These are phyloP conservation scores for Coleophoma crateriformis DNA, from an alignment of 2,329 filamentous ascomycete species.

Conservation along the genomic window DNA sequence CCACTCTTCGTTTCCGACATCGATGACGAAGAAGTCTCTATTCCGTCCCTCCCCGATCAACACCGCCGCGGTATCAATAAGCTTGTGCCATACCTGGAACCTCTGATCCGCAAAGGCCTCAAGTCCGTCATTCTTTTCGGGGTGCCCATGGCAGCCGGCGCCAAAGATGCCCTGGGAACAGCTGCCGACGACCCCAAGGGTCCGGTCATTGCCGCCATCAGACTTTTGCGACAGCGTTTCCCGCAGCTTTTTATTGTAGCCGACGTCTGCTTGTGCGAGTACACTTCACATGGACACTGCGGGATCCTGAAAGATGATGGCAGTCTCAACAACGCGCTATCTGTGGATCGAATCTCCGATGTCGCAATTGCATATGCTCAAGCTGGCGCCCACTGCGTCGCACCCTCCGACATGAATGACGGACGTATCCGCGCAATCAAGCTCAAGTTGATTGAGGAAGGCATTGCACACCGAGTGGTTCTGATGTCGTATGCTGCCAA, in stretches of 20 bases:
- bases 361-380: constrained; percentile 97
- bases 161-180: constrained; percentile 88
- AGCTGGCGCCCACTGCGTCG: constrained; percentile 93
- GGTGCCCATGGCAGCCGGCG: constrained; percentile 73
- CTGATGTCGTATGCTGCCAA: constrained; percentile 99
- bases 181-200: constrained; percentile 89
- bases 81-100: constrained; percentile 76
- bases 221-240: constrained; percentile 76
- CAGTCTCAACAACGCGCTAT: constrained; percentile 85
- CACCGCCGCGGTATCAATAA: constrained; percentile 83
- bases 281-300: constrained; percentile 96
- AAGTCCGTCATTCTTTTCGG: constrained; percentile 94
- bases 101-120: constrained; percentile 83
- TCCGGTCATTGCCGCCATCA: constrained; percentile 84
- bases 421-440: constrained; percentile 96
- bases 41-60: constrained; percentile 88
- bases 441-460: constrained; percentile 92
- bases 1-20: constrained; percentile 94
- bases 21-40: constrained; percentile 84
- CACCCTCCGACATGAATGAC: constrained; percentile 98
- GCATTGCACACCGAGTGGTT: constrained; percentile 83
- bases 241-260: constrained; percentile 86
- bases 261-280: constrained; percentile 97
- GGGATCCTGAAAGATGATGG: constrained; percentile 93
- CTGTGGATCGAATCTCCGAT: constrained; percentile 90